Evolutionary conservation across 1,284 basidiomycete species (phyloP).

Genomic region (Microbotryum scabiosae): DNA sequence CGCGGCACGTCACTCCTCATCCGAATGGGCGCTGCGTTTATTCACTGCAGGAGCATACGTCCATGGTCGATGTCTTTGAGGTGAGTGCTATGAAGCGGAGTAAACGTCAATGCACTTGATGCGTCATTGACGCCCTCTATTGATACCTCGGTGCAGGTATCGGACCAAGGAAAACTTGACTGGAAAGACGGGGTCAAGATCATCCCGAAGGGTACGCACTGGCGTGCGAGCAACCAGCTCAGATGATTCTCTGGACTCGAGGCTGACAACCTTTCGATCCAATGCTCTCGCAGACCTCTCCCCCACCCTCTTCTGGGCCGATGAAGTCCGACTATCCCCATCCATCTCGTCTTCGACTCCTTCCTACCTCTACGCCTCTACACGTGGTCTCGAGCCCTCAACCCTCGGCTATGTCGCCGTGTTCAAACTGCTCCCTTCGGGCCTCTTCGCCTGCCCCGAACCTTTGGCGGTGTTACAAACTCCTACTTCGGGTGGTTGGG

Average conservation of each 20-base stretch:
- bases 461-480: slow-evolving; percentile 36
- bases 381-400: slow-evolving; percentile 36
- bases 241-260: neutral
- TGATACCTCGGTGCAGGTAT: slow-evolving; percentile 8
- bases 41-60: slow-evolving; percentile 39
- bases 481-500: slow-evolving; percentile 43
- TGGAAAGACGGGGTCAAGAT: slow-evolving; percentile 37
- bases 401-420: slow-evolving; percentile 41
- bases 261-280: neutral
- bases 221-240: neutral
- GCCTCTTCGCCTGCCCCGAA: slow-evolving; percentile 30
- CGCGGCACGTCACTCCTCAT: slow-evolving; percentile 42
- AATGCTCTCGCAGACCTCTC: slow-evolving; percentile 8
- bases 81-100: slow-evolving; percentile 10
- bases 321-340: slow-evolving; percentile 41
- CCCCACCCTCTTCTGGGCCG: slow-evolving; percentile 37
- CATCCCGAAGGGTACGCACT: slow-evolving; percentile 32
- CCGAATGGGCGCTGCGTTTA: slow-evolving; percentile 41
- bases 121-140: slow-evolving; percentile 5
- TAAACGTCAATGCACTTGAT: neutral
- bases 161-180: slow-evolving; percentile 25
- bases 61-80: slow-evolving; percentile 36
- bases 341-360: slow-evolving; percentile 12
- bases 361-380: slow-evolving; percentile 40
- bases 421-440: slow-evolving; percentile 35